Percentiles rank a stretch among this genome's conserved stretches.
Conservation (phyloP, 768 basidiomycete species). For the Lactarius deliciosus region DNA sequence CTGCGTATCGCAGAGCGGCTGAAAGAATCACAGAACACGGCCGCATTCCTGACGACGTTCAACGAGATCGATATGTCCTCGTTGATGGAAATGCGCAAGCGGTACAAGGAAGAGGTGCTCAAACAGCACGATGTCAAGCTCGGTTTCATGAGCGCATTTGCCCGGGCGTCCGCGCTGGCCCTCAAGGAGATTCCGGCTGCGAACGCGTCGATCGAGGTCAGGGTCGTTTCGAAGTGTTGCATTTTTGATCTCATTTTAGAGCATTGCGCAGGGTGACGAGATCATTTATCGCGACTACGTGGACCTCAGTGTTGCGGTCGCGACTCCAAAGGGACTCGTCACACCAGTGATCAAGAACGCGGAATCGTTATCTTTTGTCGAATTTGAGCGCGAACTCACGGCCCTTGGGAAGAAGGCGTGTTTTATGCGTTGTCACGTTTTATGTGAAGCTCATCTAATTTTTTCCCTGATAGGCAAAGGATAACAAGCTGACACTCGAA, state of each 20-base stretch:
- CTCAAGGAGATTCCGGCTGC: constrained; percentile 90
- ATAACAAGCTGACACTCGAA: constrained; percentile 92
- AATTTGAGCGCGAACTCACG: constrained; percentile 92
- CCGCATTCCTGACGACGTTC: constrained; percentile 96
- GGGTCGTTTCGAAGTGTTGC: constrained; percentile 31
- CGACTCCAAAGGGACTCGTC: constrained; percentile 95
- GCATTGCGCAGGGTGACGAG: constrained; percentile 57
- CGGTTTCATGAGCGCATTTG: constrained; percentile 98
- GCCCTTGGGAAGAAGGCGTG: constrained; percentile 81
- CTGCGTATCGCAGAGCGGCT: constrained; percentile 94
- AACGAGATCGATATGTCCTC: constrained; percentile 99
- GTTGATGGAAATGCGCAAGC: constrained; percentile 84
- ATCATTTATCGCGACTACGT: constrained; percentile 92
- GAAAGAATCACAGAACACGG: constrained; percentile 97
- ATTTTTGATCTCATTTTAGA: constrained; percentile 32
- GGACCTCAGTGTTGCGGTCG: constrained; percentile 93
- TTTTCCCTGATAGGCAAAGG: constrained; percentile 57
- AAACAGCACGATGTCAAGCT: constrained; percentile 95
- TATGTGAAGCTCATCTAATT: constrained; percentile 17
- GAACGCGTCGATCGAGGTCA: constrained; percentile 84
- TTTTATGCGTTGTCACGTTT: constrained; percentile 7
- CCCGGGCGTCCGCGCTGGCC: constrained; percentile 79
- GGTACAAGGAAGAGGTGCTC: constrained; percentile 88
- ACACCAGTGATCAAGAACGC: constrained; percentile 94
- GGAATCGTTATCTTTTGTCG: constrained; percentile 81